Conservation (phyloP, 352 stramenopile genomes). For the Pythium aquatile region DNA sequence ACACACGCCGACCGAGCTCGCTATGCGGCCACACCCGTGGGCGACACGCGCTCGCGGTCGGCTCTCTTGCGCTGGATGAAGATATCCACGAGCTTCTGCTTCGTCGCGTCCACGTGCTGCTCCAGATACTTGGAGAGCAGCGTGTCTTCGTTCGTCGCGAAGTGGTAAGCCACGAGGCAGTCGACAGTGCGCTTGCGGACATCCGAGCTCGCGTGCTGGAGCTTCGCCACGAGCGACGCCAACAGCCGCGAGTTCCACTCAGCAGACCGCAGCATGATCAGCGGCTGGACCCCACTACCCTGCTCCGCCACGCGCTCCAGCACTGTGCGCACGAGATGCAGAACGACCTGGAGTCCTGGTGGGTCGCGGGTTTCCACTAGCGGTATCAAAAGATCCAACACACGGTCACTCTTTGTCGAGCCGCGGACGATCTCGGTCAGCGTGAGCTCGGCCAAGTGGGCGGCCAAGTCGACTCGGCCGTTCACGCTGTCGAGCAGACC, state of each 20-base stretch:
- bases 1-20: neutral
- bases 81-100: constrained; percentile 63
- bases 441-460: constrained; percentile 54
- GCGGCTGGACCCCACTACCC: neutral
- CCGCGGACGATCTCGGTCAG: constrained; percentile 39
- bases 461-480: constrained; percentile 36
- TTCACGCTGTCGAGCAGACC: constrained; percentile 50
- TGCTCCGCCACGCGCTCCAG: constrained; percentile 36
- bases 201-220: constrained; percentile 53
- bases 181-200: constrained; percentile 71
- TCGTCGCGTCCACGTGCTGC: constrained; percentile 48
- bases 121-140: constrained; percentile 44
- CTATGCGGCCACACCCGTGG: constrained; percentile 27
- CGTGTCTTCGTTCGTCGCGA: constrained; percentile 47
- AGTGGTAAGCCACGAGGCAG: constrained; percentile 65
- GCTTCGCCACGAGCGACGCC: constrained; percentile 29
- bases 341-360: constrained; percentile 46
- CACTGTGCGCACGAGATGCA: constrained; percentile 47
- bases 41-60: constrained; percentile 19
- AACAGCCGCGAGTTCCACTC: constrained; percentile 39
- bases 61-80: constrained; percentile 59
- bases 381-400: constrained; percentile 41
- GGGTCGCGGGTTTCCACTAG: constrained; percentile 38
- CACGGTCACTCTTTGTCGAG: constrained; percentile 30
- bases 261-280: constrained; percentile 24